A percentile compares a stretch with the other conserved stretches of the same genome.
Evolutionary conservation across 352 stramenopile genomes (phyloP).

Genomic region (Phytopythium montanum): DNA sequence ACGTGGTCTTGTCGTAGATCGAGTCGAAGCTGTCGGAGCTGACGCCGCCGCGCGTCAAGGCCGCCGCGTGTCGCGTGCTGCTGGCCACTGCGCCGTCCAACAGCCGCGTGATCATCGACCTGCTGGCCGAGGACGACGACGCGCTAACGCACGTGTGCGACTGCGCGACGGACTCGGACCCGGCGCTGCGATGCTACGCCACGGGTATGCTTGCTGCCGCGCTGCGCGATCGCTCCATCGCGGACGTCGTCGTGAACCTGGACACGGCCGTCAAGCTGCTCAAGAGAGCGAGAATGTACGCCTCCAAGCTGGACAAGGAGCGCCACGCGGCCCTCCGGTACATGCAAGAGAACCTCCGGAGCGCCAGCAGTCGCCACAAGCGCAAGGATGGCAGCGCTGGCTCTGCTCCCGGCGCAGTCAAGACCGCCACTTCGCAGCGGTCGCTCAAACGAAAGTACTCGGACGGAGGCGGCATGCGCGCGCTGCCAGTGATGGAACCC

Average conservation of each 20-base stretch:
- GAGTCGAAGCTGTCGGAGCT: slow-evolving; percentile 64
- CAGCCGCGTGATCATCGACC: slow-evolving; percentile 62
- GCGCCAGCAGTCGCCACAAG: slow-evolving; percentile 27
- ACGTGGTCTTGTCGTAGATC: slow-evolving; percentile 33
- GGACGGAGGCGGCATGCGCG: slow-evolving; percentile 14
- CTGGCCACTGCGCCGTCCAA: slow-evolving; percentile 75
- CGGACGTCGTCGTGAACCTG: slow-evolving; percentile 81
- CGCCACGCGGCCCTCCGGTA: slow-evolving; percentile 67
- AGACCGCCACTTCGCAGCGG: slow-evolving; percentile 19
- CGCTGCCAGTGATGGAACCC: background rate
- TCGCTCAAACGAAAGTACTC: slow-evolving; percentile 47
- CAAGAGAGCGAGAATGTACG: slow-evolving; percentile 67
- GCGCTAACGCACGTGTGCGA: slow-evolving; percentile 69
- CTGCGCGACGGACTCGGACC: slow-evolving; percentile 53
- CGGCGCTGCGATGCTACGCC: slow-evolving; percentile 66
- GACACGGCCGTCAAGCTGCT: slow-evolving; percentile 71
- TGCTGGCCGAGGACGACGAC: slow-evolving; percentile 75
- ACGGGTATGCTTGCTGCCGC: slow-evolving; percentile 73
- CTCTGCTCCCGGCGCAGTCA: slow-evolving; percentile 7
- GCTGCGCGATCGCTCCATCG: slow-evolving; percentile 73
- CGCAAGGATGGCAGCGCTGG: slow-evolving; percentile 15
- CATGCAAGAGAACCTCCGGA: slow-evolving; percentile 64
- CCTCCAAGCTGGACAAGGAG: slow-evolving; percentile 73
- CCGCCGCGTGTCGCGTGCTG: slow-evolving; percentile 63
- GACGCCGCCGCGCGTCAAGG: slow-evolving; percentile 55